Evolutionary conservation across 106 monocot genomes (phyloP).

Genomic region (Iris macrosiphon): DNA sequence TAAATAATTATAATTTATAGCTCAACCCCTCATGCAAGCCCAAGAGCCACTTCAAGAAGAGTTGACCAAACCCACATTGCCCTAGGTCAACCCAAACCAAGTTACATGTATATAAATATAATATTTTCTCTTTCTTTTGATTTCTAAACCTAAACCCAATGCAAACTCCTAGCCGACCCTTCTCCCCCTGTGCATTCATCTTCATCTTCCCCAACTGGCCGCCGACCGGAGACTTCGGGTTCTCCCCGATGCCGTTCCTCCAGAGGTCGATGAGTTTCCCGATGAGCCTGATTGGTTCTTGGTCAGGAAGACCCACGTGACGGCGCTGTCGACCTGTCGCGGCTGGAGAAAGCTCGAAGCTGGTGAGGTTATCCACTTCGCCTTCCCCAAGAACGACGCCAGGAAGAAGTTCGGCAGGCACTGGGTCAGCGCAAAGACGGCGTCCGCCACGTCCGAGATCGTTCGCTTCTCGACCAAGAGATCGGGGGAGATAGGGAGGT

Average conservation of each 20-base stretch:
- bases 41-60: too few species aligned
- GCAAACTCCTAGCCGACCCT: too few species aligned
- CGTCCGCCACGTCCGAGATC: slow-evolving; percentile 50
- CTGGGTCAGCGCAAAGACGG: slow-evolving; percentile 39
- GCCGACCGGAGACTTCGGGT: slow-evolving; percentile 15
- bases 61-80: too few species aligned
- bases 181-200: too few species aligned
- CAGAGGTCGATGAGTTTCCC: slow-evolving; percentile 47
- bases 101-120: too few species aligned
- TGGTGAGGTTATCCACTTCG: slow-evolving; percentile 64
- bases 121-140: too few species aligned
- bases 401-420: slow-evolving; percentile 17
- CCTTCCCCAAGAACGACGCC: slow-evolving; percentile 32
- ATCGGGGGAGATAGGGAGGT: slow-evolving; percentile 74
- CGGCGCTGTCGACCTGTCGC: slow-evolving; percentile 49
- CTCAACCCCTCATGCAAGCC: too few species aligned
- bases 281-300: slow-evolving; percentile 75
- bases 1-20: too few species aligned
- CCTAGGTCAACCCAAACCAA: too few species aligned
- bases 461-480: slow-evolving; percentile 78
- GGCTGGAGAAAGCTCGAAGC: slow-evolving; percentile 41
- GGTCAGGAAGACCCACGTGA: slow-evolving; percentile 51
- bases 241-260: slow-evolving; percentile 7
- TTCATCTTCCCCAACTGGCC: too few species aligned
- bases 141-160: too few species aligned